Conservation (phyloP, 306 rosid genomes). For the Vigna unguiculata region DNA sequence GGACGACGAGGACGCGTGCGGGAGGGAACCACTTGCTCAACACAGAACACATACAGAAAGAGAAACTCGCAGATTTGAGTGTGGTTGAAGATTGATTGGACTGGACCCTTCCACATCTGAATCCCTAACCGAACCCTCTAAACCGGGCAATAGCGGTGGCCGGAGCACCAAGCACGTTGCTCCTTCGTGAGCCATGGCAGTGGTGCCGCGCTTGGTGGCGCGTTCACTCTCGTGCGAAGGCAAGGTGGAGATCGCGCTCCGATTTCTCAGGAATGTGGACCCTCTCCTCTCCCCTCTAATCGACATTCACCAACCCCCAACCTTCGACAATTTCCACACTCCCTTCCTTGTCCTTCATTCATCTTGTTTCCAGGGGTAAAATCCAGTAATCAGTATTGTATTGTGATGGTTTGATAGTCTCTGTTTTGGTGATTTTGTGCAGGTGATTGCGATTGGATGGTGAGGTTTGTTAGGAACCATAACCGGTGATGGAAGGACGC, state of each 20-base stretch:
- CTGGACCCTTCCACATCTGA: slow-evolving; percentile 67
- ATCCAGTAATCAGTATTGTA: too few relatives aligned
- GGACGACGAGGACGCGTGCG: too few relatives aligned
- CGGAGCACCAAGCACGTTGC: slow-evolving; percentile 50
- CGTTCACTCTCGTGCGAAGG: slow-evolving; percentile 70
- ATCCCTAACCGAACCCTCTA: slow-evolving; percentile 50
- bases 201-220: slow-evolving; percentile 53
- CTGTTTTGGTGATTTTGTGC: too few relatives aligned
- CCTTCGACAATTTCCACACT: slow-evolving; percentile 76
- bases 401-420: too few relatives aligned
- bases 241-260: slow-evolving; percentile 82
- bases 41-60: too few relatives aligned
- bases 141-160: slow-evolving; percentile 28
- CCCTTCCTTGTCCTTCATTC: slow-evolving; percentile 93
- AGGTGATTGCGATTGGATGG: too few relatives aligned
- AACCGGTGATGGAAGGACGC: too few relatives aligned
- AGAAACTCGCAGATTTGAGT: too few relatives aligned
- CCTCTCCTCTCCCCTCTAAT: slow-evolving; percentile 76
- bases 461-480: too few relatives aligned
- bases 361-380: too few relatives aligned
- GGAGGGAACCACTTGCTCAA: too few relatives aligned
- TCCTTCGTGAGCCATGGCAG: slow-evolving; percentile 53
- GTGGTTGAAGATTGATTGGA: too few relatives aligned
- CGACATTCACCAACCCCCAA: slow-evolving; percentile 76
- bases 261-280: slow-evolving; percentile 82